Conservation (phyloP, 2,329 filamentous ascomycete genomes). For the Calonectria pseudoreteaudii region DNA sequence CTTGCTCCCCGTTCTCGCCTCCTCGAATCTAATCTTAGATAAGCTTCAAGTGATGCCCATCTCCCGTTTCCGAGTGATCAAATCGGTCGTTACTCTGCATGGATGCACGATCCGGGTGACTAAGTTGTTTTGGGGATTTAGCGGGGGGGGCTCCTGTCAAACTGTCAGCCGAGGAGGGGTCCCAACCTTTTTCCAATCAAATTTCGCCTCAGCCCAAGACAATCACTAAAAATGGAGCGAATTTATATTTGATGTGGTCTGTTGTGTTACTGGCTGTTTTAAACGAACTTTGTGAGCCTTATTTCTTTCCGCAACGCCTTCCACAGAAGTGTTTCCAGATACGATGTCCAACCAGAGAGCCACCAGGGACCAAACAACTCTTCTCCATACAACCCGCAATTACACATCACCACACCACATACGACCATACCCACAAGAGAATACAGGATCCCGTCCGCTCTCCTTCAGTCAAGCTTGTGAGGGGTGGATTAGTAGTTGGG, state of each 20-base stretch:
- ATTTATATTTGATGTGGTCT: too few relatives aligned
- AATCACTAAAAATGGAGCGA: too few relatives aligned
- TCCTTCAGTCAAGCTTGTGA: not conserved
- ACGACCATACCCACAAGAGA: not conserved
- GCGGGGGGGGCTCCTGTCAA: not conserved
- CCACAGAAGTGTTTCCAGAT: not conserved
- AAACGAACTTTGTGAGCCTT: too few relatives aligned
- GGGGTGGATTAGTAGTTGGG: not conserved
- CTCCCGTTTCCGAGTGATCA: not conserved
- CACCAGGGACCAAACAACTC: not conserved
- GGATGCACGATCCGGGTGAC: not conserved
- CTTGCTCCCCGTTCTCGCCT: not conserved
- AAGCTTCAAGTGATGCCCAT: not conserved
- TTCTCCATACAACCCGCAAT: not conserved
- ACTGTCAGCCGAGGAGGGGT: not conserved
- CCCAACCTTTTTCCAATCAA: not conserved
- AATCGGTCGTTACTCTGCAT: not conserved
- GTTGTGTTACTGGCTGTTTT: too few relatives aligned
- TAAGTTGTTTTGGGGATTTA: not conserved
- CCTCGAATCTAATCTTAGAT: not conserved
- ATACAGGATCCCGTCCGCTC: slow-evolving; percentile 2
- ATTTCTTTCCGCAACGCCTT: too few relatives aligned
- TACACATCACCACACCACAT: not conserved
- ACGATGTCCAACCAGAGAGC: not conserved
- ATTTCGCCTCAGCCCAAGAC: too few relatives aligned